Evolutionary conservation across 352 stramenopile species (phyloP).

Genomic region (Globisporangium ultimum): DNA sequence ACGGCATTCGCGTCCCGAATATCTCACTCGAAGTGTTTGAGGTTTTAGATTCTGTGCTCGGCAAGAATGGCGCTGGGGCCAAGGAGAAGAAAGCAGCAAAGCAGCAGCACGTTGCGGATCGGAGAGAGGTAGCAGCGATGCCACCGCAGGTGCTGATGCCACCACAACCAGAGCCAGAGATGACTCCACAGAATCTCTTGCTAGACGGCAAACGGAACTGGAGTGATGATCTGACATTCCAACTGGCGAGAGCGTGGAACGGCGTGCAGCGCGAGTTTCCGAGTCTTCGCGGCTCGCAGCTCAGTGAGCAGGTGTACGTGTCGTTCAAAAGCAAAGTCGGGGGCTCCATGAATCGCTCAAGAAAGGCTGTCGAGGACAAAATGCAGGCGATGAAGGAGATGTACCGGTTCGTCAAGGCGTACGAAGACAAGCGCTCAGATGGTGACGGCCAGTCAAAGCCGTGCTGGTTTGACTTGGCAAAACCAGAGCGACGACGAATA

Average conservation of each 20-base stretch:
- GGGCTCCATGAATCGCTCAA: slow-evolving; percentile 38
- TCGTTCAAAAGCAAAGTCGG: slow-evolving; percentile 44
- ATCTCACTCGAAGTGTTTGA: slow-evolving; percentile 55
- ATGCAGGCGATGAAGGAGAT: slow-evolving; percentile 81
- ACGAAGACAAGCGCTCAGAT: slow-evolving; percentile 29
- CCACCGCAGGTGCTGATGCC: not conserved
- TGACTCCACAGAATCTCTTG: not conserved
- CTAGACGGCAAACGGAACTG: slow-evolving; percentile 7
- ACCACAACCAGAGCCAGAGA: not conserved
- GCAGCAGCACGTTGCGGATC: not conserved
- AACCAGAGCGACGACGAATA: slow-evolving; percentile 42
- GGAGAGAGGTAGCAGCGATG: not conserved
- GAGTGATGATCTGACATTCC: slow-evolving; percentile 47
- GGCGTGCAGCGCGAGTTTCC: slow-evolving; percentile 25
- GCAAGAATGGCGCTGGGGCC: not conserved
- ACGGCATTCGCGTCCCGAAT: slow-evolving; percentile 54
- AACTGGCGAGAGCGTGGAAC: slow-evolving; percentile 53
- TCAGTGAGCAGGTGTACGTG: slow-evolving; percentile 55
- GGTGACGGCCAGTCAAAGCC: slow-evolving; percentile 25
- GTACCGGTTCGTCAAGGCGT: slow-evolving; percentile 56
- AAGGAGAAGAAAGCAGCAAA: not conserved
- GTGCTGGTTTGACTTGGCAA: slow-evolving; percentile 56
- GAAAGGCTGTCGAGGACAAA: slow-evolving; percentile 67
- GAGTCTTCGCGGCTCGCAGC: slow-evolving; percentile 29
- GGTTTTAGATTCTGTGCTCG: slow-evolving; percentile 56